These are phyloP conservation scores for Fusarium tricinctum DNA, from an alignment of 2,329 filamentous ascomycete genomes.

Conservation along the genomic window DNA sequence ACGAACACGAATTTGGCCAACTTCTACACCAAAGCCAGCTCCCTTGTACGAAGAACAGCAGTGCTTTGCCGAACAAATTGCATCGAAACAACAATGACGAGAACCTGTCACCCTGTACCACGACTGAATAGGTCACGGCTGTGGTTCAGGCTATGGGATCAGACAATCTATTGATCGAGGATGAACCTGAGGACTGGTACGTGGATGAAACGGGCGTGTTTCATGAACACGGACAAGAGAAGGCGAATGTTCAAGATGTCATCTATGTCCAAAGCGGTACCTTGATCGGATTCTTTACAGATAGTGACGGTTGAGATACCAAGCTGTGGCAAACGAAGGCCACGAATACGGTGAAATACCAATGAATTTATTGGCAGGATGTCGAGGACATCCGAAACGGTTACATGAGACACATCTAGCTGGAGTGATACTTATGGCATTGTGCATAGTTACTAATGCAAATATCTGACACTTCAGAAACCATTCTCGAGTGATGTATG, in stretches of 20 bases:
- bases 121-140: constrained; percentile 41
- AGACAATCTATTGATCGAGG: constrained; percentile 33
- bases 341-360: background rate
- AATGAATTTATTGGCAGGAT: background rate
- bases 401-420: background rate
- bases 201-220: constrained; percentile 43
- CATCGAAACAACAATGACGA: background rate
- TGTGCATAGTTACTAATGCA: constrained; percentile 1
- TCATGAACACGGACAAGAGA: constrained; percentile 32
- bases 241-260: constrained; percentile 23
- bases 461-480: constrained; percentile 1
- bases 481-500: background rate
- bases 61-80: background rate
- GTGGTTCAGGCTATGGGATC: constrained; percentile 34
- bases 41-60: constrained; percentile 1
- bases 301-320: constrained; percentile 6
- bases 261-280: constrained; percentile 24
- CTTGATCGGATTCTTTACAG: constrained; percentile 8
- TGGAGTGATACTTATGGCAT: background rate
- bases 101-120: constrained; percentile 20
- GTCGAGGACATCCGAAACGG: background rate
- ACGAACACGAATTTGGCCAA: constrained; percentile 15
- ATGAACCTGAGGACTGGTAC: constrained; percentile 43
- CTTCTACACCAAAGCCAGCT: constrained; percentile 11
- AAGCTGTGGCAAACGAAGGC: background rate